A percentile compares a stretch with the other conserved stretches of the same genome.
Conservation (phyloP, 352 stramenopile genomes). For the Phytophthora ramorum region DNA sequence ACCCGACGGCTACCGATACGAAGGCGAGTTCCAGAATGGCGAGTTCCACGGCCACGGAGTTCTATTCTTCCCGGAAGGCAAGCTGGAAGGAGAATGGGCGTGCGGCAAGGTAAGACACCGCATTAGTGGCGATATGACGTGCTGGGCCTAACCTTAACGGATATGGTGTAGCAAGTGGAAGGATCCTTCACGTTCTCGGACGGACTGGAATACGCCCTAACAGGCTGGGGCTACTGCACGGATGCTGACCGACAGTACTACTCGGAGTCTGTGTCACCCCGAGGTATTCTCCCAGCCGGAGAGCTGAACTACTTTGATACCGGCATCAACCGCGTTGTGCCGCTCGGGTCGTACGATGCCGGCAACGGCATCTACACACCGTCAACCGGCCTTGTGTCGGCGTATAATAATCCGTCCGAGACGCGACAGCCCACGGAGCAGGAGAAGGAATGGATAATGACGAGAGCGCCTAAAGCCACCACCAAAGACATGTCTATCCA, state of each 20-base stretch:
- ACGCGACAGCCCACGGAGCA: slow-evolving; percentile 54
- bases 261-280: slow-evolving; percentile 64
- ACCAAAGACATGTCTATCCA: slow-evolving; percentile 79
- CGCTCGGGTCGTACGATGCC: slow-evolving; percentile 75
- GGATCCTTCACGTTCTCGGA: slow-evolving; percentile 83
- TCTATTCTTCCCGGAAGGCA: slow-evolving; percentile 72
- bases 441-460: slow-evolving; percentile 68
- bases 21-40: slow-evolving; percentile 83
- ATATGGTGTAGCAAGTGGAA: slow-evolving; percentile 62
- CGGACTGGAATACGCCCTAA: slow-evolving; percentile 68
- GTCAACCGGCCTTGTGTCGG: slow-evolving; percentile 56
- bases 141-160: not conserved
- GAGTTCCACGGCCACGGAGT: slow-evolving; percentile 82
- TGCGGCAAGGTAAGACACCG: slow-evolving; percentile 63
- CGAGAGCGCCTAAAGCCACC: slow-evolving; percentile 68
- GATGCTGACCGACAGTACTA: slow-evolving; percentile 71
- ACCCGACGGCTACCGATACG: slow-evolving; percentile 71
- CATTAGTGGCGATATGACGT: not conserved
- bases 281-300: slow-evolving; percentile 57
- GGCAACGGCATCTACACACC: slow-evolving; percentile 80
- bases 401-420: slow-evolving; percentile 65
- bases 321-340: slow-evolving; percentile 64
- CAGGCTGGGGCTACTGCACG: slow-evolving; percentile 72
- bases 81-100: slow-evolving; percentile 72
- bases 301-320: slow-evolving; percentile 83